Evolutionary conservation across 2,329 filamentous ascomycete species (phyloP), one percentile per base, ranked within the genome.

Genomic region (Aspergillus fijiensis): DNA sequence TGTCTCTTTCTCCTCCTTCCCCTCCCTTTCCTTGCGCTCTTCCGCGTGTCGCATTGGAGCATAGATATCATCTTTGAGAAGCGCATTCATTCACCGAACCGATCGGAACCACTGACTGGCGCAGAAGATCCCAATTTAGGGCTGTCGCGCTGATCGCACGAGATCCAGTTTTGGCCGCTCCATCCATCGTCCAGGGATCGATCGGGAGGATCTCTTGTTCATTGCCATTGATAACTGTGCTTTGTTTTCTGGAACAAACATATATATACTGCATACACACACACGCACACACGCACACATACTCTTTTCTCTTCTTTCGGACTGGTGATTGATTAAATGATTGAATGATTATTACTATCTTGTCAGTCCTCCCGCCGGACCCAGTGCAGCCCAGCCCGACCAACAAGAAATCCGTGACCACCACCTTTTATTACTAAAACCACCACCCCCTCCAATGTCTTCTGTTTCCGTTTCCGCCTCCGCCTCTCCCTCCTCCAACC

Each of bases 391-490:
- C 11, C 33, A 12, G 33, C 14, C 33, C 14, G 33, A 35, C 33
- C 33, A 35, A 35, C 33, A 16, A 35, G 33, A 35, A 16, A 14
- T 35, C 31, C 7, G 9, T 33, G 5, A 10, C 31, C 31, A 33
- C 31, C 31, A 33, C 31, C 31, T 33, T 33, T 33, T 33, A 3
- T 12, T 33, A 33, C 31, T 23, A 23, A 23, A 23, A 23, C 23
- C 23, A 23, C 23, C 23, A 4, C 31, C 31, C 12, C 11, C 33
- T 10, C 33, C 3, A 12, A 50, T 45, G 61, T 73, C 72, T 68
- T 69, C 71, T 63, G 64, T 73, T 50, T 74, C 73, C 58, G 73
- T 73, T 67, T 72, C 74, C 72, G 70, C 73, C 69, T 73, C 73
- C 72, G 63, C 73, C 63, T 65, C 71, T 52, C 58, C 60, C 60